Evolutionary conservation across 257 asterid species (phyloP).

Genomic region (Solanum ahanhuiri): DNA sequence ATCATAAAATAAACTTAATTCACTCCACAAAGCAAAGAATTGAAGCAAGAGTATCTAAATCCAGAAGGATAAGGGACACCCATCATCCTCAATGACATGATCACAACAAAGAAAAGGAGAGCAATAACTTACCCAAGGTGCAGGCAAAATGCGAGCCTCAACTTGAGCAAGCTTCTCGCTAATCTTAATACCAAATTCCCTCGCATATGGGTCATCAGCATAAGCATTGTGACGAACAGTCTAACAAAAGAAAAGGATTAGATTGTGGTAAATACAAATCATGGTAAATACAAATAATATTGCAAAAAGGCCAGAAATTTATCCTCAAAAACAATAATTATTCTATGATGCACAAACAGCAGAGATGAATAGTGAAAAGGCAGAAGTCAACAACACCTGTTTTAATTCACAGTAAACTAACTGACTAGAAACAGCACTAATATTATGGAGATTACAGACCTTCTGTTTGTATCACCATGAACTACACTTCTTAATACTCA

Average conservation of each 20-base stretch:
- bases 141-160: conserved; percentile 90
- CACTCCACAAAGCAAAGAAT: background rate
- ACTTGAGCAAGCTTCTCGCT: conserved; percentile 84
- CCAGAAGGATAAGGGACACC: background rate
- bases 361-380: background rate
- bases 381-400: background rate
- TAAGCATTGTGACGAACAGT: conserved; percentile 84
- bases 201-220: conserved; percentile 67
- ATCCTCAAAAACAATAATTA: background rate
- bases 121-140: conserved; percentile 68
- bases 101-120: background rate
- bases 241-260: conserved; percentile 19
- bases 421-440: background rate
- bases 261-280: background rate
- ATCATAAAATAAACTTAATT: background rate
- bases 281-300: background rate
- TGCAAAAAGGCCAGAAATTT: background rate
- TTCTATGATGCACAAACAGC: background rate
- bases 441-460: background rate
- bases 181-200: conserved; percentile 90
- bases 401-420: background rate
- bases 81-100: background rate
- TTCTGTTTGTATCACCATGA: background rate
- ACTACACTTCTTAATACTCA: background rate
- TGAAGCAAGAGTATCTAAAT: background rate